Evolutionary conservation across 169 alveolate species (phyloP).

Genomic region (Ichthyophthirius multifiliis): DNA sequence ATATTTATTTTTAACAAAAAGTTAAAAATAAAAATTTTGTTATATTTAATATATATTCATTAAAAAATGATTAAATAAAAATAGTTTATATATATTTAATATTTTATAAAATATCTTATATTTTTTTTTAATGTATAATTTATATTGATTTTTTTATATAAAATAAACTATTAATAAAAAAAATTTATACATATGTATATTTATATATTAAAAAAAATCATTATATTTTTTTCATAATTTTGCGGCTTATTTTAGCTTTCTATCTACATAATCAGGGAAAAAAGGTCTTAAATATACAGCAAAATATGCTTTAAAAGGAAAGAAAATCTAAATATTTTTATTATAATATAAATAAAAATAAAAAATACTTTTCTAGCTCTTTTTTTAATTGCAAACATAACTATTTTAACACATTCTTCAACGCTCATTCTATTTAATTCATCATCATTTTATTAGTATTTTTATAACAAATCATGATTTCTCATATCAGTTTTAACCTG

Average conservation of each 20-base stretch:
- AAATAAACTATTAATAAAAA: too few species aligned
- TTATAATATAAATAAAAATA: too few species aligned
- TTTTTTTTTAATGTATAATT: too few species aligned
- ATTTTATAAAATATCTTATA: too few species aligned
- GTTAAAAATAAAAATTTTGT: too few species aligned
- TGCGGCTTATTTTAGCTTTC: conserved; percentile 42
- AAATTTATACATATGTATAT: too few species aligned
- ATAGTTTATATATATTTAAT: too few species aligned
- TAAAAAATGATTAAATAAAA: too few species aligned
- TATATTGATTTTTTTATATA: too few species aligned
- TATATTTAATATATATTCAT: too few species aligned
- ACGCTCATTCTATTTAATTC: conserved; percentile 44
- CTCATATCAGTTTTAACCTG: conserved; percentile 5
- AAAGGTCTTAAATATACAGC: conserved; percentile 53
- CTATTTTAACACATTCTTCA: conserved; percentile 40
- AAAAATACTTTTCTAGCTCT: conserved; percentile 49
- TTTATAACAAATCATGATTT: conserved; percentile 32
- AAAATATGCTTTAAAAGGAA: conserved; percentile 61
- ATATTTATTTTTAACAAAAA: too few species aligned
- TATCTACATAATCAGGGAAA: conserved; percentile 57
- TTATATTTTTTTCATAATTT: conserved; percentile 59
- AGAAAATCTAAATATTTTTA: conserved; percentile 2
- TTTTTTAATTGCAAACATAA: conserved; percentile 57
- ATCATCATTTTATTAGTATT: conserved; percentile 24
- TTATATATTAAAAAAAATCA: too few species aligned